Conservation (phyloP, 2,329 filamentous ascomycete species). For the Alternaria atra region DNA sequence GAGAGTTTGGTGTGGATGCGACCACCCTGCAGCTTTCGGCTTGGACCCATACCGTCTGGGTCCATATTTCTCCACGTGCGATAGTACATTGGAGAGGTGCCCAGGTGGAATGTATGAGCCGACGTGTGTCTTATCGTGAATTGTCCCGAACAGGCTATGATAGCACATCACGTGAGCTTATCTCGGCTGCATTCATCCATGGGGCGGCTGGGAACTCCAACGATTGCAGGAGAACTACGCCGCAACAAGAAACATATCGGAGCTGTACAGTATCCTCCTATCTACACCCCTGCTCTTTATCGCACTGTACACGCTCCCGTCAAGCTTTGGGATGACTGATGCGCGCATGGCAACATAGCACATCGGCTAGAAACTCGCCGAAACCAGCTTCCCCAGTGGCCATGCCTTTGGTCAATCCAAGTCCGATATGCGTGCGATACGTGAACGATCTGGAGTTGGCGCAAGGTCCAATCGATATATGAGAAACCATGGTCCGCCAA, state of each 20-base stretch:
- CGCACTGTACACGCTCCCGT: not conserved
- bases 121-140: constrained; percentile 11
- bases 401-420: constrained; percentile 1
- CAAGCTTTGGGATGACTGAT: not conserved
- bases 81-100: not conserved
- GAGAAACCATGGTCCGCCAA: constrained; percentile 9
- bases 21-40: constrained; percentile 5
- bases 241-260: constrained; percentile 7
- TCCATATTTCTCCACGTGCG: constrained; percentile 10
- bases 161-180: constrained; percentile 11
- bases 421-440: constrained; percentile 12
- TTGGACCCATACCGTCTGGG: not conserved
- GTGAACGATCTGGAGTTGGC: constrained; percentile 10
- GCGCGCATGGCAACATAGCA: constrained; percentile 10
- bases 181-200: constrained; percentile 10
- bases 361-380: constrained; percentile 20
- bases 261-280: not conserved
- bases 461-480: constrained; percentile 12
- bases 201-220: not conserved
- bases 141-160: not conserved
- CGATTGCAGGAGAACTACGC: constrained; percentile 1
- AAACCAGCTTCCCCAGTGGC: not conserved
- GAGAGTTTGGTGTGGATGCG: constrained; percentile 3
- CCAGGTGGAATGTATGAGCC: constrained; percentile 8
- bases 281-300: constrained; percentile 13